phyloP scores from a whole-genome alignment of 1,284 basidiomycete species.

The Termitomyces sp. region DNA sequence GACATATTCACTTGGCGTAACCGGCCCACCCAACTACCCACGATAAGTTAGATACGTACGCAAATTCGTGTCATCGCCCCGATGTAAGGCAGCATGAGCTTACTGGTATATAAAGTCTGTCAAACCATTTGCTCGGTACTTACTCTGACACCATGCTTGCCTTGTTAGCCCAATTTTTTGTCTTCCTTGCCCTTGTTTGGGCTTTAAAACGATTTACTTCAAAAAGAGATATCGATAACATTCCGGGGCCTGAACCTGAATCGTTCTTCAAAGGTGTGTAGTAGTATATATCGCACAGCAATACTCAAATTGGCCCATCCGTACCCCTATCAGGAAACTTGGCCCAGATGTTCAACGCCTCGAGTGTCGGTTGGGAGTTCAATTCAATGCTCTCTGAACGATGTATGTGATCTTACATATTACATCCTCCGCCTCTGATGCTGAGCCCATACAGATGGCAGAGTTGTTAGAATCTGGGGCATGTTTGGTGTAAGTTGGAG shows the following conservation, averaged over 20 bases:
- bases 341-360: slow-evolving; percentile 4
- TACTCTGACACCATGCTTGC: background rate
- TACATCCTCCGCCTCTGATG: background rate
- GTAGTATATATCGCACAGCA: no score
- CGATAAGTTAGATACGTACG: background rate
- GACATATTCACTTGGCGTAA: background rate
- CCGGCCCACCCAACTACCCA: background rate
- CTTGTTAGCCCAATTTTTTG: background rate
- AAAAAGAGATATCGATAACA: slow-evolving; percentile 25
- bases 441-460: slow-evolving; percentile 6
- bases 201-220: slow-evolving; percentile 19
- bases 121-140: background rate
- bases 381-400: slow-evolving; percentile 6
- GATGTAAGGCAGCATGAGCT: no score
- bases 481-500: slow-evolving; percentile 11
- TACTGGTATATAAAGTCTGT: background rate
- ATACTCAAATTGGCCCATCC: background rate
- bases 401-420: background rate
- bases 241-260: slow-evolving; percentile 27
- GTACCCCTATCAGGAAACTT: background rate
- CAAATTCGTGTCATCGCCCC: slow-evolving; percentile 2
- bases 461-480: slow-evolving; percentile 4
- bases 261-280: slow-evolving; percentile 24
- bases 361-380: slow-evolving; percentile 10
- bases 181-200: slow-evolving; percentile 15